Conservation (phyloP, 495 filamentous ascomycete species). For the Talaromyces nanjingensis region DNA sequence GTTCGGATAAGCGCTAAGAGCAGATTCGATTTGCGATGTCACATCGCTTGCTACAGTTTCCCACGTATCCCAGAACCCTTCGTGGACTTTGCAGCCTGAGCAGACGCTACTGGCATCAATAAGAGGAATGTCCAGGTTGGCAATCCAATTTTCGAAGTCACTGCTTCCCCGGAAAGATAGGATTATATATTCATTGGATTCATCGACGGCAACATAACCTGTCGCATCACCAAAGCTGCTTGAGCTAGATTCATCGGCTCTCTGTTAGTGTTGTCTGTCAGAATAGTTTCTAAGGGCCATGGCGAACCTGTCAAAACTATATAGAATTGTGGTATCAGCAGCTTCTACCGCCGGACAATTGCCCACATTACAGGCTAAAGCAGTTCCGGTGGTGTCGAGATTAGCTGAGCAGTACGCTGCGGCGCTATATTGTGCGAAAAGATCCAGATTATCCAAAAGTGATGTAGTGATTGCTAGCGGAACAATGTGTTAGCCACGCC, state of each 20-base stretch:
- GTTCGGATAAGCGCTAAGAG: constrained; percentile 28
- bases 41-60: constrained; percentile 30
- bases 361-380: constrained; percentile 44
- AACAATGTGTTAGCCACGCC: background rate
- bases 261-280: background rate
- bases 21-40: constrained; percentile 25
- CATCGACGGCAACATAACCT: constrained; percentile 58
- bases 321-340: constrained; percentile 40
- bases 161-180: constrained; percentile 56
- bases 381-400: constrained; percentile 31
- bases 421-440: constrained; percentile 59
- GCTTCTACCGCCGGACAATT: constrained; percentile 52
- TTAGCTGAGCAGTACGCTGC: constrained; percentile 56
- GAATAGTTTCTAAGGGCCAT: background rate
- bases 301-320: constrained; percentile 51
- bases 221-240: constrained; percentile 45
- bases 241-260: constrained; percentile 28
- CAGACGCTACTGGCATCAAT: constrained; percentile 31
- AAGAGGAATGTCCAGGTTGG: constrained; percentile 38
- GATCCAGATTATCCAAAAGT: constrained; percentile 33
- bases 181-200: constrained; percentile 49
- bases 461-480: constrained; percentile 9
- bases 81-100: constrained; percentile 36
- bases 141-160: constrained; percentile 55
- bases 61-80: constrained; percentile 48